Conservation (phyloP, 768 basidiomycete species). For the Boletus edulis region DNA sequence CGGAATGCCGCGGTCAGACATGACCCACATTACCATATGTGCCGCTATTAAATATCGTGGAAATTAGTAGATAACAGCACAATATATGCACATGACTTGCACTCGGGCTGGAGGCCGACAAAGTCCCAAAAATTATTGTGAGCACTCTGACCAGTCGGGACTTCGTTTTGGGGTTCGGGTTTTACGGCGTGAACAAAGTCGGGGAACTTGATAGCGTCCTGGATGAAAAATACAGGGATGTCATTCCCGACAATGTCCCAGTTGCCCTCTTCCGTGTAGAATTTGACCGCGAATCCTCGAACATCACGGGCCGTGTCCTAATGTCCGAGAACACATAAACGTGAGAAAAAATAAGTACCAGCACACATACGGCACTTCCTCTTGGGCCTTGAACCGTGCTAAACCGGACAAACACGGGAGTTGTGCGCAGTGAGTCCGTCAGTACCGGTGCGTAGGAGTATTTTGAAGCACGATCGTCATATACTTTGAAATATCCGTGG, state of each 20-base stretch:
- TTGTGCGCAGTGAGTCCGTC: conserved; percentile 68
- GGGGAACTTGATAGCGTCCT: conserved; percentile 81
- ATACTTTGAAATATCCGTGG: conserved; percentile 80
- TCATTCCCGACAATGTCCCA: conserved; percentile 88
- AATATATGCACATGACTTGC: conserved; percentile 29
- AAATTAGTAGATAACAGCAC: conserved; percentile 12
- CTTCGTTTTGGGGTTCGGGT: conserved; percentile 83
- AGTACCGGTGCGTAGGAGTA: conserved; percentile 70
- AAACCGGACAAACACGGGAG: conserved; percentile 81
- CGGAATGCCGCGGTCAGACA: conserved; percentile 85
- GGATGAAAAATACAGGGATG: conserved; percentile 81
- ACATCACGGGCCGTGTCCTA: conserved; percentile 81
- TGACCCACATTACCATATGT: conserved; percentile 80
- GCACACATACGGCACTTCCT: conserved; percentile 69
- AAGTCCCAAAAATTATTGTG: conserved; percentile 93
- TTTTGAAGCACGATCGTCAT: conserved; percentile 63
- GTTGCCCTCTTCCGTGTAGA: conserved; percentile 84
- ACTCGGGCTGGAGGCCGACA: conserved; percentile 65
- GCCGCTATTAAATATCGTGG: conserved; percentile 38
- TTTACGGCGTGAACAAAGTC: conserved; percentile 84
- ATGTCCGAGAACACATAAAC: background rate
- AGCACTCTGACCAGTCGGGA: conserved; percentile 63
- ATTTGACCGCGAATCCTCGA: conserved; percentile 80
- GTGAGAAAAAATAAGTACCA: background rate
- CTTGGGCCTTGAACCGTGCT: conserved; percentile 80